Evolutionary conservation across 768 basidiomycete genomes (phyloP), one percentile per base, ranked within the genome.

Genomic region (Obba rivulosa): DNA sequence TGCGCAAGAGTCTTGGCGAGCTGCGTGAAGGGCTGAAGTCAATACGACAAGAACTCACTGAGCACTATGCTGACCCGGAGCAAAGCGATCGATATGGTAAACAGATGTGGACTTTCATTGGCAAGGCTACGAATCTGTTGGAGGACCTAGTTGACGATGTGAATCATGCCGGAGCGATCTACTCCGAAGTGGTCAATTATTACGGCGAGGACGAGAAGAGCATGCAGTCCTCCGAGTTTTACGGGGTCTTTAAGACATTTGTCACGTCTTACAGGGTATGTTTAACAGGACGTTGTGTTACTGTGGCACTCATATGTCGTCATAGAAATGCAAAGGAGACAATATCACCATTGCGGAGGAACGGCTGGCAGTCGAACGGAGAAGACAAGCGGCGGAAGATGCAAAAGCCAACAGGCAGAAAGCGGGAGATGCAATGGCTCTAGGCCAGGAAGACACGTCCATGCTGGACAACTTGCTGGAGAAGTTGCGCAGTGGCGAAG

Each of bases 211-310:
- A 96, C 34, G 85, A 90, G 56, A 88, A 85, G 66, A 86, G 73
- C 53, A 83, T 86, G 79, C 69, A 85, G 41, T 91, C 92, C 0
- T 76, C 86, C 3, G 95, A 97, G 60, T 99, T 98, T 71, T 99
- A 92, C 68, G 92, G 83, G 11, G 84, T 95, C 57, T 97, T 98
- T 79, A 93, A 96, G 70, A 96, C 91, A 2, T 99, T 99, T 59
- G 79, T 94, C 22, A 94, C 86, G 0, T 95, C 93, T 2, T 99
- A 94, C 67, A 85, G 75, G 76, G 89, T 89, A 54, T 49, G 74
- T 62, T 24, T 34, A 3, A n/a, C 46, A 34, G 16, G 34, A 18
- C 13, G 13, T 35, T 28, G 21, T 9, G 39, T 53, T 28, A 52
- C 39, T 21, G 17, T 38, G 21, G 20, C 10, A 7, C 7, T 22